phyloP scores from a whole-genome alignment of 441 rosid species.

The Codiaeum variegatum region DNA sequence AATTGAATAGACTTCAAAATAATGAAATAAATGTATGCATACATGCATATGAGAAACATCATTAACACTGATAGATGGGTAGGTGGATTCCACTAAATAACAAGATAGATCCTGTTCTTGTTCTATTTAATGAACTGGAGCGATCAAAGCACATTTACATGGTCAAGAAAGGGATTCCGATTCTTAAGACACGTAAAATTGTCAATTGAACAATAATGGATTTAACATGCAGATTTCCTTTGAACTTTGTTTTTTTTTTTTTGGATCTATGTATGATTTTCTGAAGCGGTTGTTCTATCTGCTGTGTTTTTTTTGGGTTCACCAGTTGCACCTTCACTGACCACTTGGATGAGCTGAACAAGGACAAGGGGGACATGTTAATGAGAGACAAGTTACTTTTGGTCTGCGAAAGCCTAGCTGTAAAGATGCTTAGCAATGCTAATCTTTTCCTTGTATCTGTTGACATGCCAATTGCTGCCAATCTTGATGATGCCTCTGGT shows the following conservation, averaged over 20 bases:
- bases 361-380: conserved; percentile 37
- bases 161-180: conserved; percentile 1
- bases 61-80: background rate
- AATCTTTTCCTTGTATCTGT: conserved; percentile 71
- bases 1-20: background rate
- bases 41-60: background rate
- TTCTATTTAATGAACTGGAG: background rate
- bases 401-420: conserved; percentile 63
- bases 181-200: background rate
- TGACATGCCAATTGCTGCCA: conserved; percentile 69
- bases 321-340: conserved; percentile 65
- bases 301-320: background rate
- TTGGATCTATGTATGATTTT: background rate
- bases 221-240: background rate
- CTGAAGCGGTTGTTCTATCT: conserved; percentile 17
- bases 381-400: conserved; percentile 61
- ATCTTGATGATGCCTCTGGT: conserved; percentile 76
- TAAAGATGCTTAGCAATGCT: conserved; percentile 79
- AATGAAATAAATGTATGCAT: background rate
- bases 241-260: background rate
- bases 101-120: background rate
- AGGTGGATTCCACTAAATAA: background rate
- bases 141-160: background rate
- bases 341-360: conserved; percentile 54
- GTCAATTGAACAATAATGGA: conserved; percentile 1